A percentile compares a stretch with the other conserved stretches of the same genome.
phyloP scores from a whole-genome alignment of 169 alveolate genomes.

The Eimeria necatrix region DNA sequence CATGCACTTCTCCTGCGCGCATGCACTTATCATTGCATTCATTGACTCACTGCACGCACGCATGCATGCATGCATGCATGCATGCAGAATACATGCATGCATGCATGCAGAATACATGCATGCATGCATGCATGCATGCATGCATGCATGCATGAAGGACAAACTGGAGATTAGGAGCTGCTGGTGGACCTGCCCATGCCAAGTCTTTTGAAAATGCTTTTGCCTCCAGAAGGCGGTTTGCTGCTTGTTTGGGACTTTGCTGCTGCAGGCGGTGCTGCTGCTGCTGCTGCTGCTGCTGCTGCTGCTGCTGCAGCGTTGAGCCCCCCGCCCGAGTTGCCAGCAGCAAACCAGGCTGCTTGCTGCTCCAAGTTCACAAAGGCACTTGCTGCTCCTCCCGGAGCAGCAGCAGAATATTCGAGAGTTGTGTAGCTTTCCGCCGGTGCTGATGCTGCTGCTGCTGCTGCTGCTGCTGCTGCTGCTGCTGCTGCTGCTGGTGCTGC shows the following conservation, averaged over 20 bases:
- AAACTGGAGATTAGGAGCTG: neutral
- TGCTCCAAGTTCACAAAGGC: neutral
- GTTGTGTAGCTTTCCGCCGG: neutral
- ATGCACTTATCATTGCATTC: too few relatives aligned
- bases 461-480: neutral
- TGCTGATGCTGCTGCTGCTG: neutral
- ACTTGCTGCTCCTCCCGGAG: neutral
- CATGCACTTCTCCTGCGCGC: too few relatives aligned
- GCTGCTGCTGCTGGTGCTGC: neutral
- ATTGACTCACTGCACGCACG: neutral
- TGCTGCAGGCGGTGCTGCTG: neutral
- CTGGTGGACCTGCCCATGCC: neutral
- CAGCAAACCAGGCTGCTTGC: neutral
- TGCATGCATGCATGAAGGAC: neutral
- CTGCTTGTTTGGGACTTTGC: neutral
- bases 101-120: too few relatives aligned
- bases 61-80: neutral
- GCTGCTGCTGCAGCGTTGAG: neutral
- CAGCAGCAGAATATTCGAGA: neutral
- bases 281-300: constrained; percentile 37
- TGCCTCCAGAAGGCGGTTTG: too few relatives aligned
- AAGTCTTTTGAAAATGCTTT: neutral
- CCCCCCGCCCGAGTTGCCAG: neutral
- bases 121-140: neutral
- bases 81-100: too few relatives aligned